Percentiles rank a stretch among this genome's conserved stretches.
phyloP scores from a whole-genome alignment of 2,329 filamentous ascomycete genomes.

The Zalaria obscura region DNA sequence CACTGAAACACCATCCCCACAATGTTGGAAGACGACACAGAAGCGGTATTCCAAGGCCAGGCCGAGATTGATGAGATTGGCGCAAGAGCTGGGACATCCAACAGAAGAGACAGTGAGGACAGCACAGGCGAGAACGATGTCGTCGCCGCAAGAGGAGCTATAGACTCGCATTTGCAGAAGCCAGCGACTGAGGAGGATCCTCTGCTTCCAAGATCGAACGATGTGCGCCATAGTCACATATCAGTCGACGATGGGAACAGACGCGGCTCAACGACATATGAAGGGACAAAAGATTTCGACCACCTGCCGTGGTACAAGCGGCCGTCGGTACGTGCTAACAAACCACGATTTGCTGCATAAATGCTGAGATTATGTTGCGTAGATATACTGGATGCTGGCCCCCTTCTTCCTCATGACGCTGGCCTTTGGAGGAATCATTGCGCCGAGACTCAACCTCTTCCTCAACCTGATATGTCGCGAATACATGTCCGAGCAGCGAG shows the following conservation, averaged over 20 bases:
- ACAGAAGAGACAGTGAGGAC: neutral
- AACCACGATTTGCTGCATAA: neutral
- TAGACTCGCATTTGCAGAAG: conserved; percentile 4
- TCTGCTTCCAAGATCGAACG: conserved; percentile 9
- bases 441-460: conserved; percentile 80
- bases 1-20: neutral
- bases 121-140: conserved; percentile 5
- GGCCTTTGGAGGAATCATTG: conserved; percentile 72
- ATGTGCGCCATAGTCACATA: neutral
- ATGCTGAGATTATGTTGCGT: neutral
- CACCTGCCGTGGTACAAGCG: conserved; percentile 46
- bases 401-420: conserved; percentile 72
- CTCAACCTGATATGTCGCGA: conserved; percentile 69
- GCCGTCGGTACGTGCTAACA: conserved; percentile 34
- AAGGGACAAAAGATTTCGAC: conserved; percentile 37
- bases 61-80: conserved; percentile 13
- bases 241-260: conserved; percentile 10
- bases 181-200: conserved; percentile 7
- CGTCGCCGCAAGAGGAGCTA: conserved; percentile 6
- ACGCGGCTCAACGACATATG: conserved; percentile 8
- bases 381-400: conserved; percentile 69
- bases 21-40: conserved; percentile 11
- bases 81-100: neutral
- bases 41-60: conserved; percentile 18
- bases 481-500: conserved; percentile 58